phyloP scores from a whole-genome alignment of 768 basidiomycete species.

The Mycena kentingensis region DNA sequence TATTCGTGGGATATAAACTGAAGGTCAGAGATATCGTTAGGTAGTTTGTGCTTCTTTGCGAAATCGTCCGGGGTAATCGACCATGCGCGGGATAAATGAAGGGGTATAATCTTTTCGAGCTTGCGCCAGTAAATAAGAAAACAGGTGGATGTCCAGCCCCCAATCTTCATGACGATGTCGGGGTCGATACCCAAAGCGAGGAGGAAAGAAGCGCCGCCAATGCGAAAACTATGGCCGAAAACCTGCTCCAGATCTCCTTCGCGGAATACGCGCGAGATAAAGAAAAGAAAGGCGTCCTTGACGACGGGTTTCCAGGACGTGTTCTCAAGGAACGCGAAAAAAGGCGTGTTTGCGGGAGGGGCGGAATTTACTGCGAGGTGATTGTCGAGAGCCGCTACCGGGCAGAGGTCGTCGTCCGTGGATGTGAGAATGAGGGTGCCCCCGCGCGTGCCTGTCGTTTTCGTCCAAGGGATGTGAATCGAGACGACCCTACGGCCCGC shows the following conservation, averaged over 20 bases:
- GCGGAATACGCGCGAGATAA: conserved; percentile 6
- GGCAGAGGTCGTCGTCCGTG: conserved; percentile 17
- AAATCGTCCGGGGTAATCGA: no score
- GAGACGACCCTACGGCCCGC: neutral
- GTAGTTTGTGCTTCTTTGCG: no score
- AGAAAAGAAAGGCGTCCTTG: neutral
- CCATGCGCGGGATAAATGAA: no score
- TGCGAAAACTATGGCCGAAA: conserved; percentile 46
- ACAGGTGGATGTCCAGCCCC: no score
- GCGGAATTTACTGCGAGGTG: conserved; percentile 13
- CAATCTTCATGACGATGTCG: conserved; percentile 36
- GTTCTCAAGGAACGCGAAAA: conserved; percentile 10
- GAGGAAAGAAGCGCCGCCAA: conserved; percentile 42
- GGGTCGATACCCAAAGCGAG: conserved; percentile 34
- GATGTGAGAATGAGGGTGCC: conserved; percentile 17
- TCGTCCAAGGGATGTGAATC: conserved; percentile 32
- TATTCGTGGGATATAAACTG: no score
- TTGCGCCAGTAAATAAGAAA: no score
- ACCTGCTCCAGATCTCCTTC: neutral
- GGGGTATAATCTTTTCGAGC: conserved; percentile 37
- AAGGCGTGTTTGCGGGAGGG: conserved; percentile 6
- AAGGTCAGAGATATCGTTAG: no score
- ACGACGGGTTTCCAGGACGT: neutral
- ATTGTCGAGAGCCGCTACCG: conserved; percentile 20
- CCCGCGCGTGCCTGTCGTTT: conserved; percentile 6